Evolutionary conservation across 2,329 filamentous ascomycete genomes (phyloP), one percentile per base, ranked within the genome.

Genomic region (Stagonosporopsis cucurbitacearum): DNA sequence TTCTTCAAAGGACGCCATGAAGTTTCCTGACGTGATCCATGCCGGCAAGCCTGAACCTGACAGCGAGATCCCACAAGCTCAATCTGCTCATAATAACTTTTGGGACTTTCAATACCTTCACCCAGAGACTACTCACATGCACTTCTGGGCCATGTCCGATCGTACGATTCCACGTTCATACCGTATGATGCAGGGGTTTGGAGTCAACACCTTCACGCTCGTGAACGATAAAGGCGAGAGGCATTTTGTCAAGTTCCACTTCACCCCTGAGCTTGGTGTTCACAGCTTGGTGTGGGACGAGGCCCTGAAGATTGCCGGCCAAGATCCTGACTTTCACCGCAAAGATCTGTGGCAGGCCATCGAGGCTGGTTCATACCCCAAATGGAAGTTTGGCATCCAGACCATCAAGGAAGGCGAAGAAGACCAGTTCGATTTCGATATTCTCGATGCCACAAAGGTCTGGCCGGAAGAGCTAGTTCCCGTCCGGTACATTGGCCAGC

Each of bases 111-210:
- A 84, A 36, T 73, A 60, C 60, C 74, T 88, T 59, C 86, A 92
- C 65, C 79, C 85, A 0, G 89, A 94, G 71, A 84, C 88, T 0
- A 91, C 88, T 0, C 89, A 92, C 72, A 92, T 91, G 88, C 89
- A 85, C 64, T 86, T 90, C 81, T 93, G 90, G 89, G 79, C 86
- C 26, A 90, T 92, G 87, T 89, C 85, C 8, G 90, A 92, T 70
- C 83, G 89, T 25, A 81, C 82, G 0, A 91, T 91, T 52, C 90
- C 90, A 1, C 84, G 88, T 2, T 91, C 88, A 0, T 92, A 82
- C 75, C 86, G 90, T 22, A 92, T 92, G 89, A 92, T 94, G 88
- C 89, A 94, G 63, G 90, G 90, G 0, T 94, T 93, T 54, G 90
- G 90, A 50, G 90, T 94, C 64, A 92, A 94, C 75, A 93, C 91